These are phyloP conservation scores for Cenchrus purpureus DNA, from an alignment of 176 grass and related monocot species.

Conservation along the genomic window DNA sequence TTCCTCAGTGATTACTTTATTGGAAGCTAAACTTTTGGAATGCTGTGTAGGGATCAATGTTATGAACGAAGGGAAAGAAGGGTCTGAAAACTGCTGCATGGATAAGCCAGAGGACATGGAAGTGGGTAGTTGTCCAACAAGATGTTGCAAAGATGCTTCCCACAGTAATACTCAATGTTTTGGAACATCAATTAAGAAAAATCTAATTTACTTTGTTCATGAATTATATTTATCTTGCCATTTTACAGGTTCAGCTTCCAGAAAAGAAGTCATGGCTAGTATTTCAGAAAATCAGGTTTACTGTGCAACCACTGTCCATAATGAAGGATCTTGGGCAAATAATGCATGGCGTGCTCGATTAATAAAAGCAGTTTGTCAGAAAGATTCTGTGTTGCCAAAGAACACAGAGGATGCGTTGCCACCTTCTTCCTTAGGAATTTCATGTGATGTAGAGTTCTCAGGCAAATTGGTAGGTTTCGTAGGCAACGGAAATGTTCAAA, in stretches of 20 bases:
- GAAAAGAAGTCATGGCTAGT: slow-evolving; percentile 40
- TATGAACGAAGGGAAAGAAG: slow-evolving; percentile 51
- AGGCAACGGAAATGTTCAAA: slow-evolving; percentile 26
- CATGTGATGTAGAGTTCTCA: slow-evolving; percentile 24
- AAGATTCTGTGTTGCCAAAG: slow-evolving; percentile 34
- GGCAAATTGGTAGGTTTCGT: slow-evolving; percentile 32
- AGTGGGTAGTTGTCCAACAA: slow-evolving; percentile 29
- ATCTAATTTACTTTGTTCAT: not conserved
- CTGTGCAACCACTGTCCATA: slow-evolving; percentile 30
- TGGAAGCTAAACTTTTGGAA: slow-evolving; percentile 46
- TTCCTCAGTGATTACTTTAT: slow-evolving; percentile 31
- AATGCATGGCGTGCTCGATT: slow-evolving; percentile 60
- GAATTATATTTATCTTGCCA: not conserved
- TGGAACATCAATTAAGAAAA: not conserved
- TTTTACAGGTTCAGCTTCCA: slow-evolving; percentile 49
- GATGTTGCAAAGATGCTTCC: slow-evolving; percentile 43
- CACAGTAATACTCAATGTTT: slow-evolving; percentile 39
- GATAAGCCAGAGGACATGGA: slow-evolving; percentile 47
- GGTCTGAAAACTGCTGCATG: slow-evolving; percentile 28
- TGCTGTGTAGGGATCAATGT: slow-evolving; percentile 59
- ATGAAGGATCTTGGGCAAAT: slow-evolving; percentile 45
- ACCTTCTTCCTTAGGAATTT: slow-evolving; percentile 27
- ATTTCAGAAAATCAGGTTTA: slow-evolving; percentile 42
- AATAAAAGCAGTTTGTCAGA: slow-evolving; percentile 45
- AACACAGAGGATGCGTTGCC: slow-evolving; percentile 31